Evolutionary conservation across 495 filamentous ascomycete genomes (phyloP), one percentile per base, ranked within the genome.

Genomic region (Lasiosphaeriaceae sp.): DNA sequence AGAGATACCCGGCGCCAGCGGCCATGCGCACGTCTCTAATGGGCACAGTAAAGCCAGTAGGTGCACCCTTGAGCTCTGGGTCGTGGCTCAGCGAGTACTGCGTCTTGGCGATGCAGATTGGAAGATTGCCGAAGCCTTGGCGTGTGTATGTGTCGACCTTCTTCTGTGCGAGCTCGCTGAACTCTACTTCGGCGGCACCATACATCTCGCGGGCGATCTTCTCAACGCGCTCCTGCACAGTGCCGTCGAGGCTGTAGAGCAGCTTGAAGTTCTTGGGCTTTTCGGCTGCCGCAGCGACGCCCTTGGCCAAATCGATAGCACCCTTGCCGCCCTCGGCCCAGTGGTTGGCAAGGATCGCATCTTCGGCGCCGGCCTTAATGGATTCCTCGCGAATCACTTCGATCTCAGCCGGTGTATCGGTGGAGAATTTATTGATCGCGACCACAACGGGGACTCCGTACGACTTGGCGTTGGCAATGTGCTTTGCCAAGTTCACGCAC

Each of bases 51-150:
- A 98, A 98, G 21, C 93, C 94, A 8, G 87, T 90, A 14, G 94
- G 94, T n/a, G 94, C 94, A 48, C 94, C 94, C 78, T 98, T 98
- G 58, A 98, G 80, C 20, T 87, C 83, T 12, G 92, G 88, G 70
- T 98, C 94, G 66, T 97, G 94, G 67, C 88, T 93, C 59, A 98
- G 84, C 21, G 90, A 95, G 74, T 98, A 98, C 73, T 98, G 94
- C 41, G 94, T 97, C 84, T 97, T 98, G 56, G 93, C 92, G 57
- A 97, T 86, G 73, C 93, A 97, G 70, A 97, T 96, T 2, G 94
- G 94, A 57, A 97, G 80, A 64, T 95, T 90, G 11, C 86, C 84
- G 65, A 95, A 94, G 39, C 92, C 94, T 73, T 97, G 94, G 69
- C 86, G 84, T 16, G 86, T 90, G 77, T 98, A 98, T 21, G 85